phyloP scores from a whole-genome alignment of 192 early-diverging fungal species.

The Chytriomyces sp. region DNA sequence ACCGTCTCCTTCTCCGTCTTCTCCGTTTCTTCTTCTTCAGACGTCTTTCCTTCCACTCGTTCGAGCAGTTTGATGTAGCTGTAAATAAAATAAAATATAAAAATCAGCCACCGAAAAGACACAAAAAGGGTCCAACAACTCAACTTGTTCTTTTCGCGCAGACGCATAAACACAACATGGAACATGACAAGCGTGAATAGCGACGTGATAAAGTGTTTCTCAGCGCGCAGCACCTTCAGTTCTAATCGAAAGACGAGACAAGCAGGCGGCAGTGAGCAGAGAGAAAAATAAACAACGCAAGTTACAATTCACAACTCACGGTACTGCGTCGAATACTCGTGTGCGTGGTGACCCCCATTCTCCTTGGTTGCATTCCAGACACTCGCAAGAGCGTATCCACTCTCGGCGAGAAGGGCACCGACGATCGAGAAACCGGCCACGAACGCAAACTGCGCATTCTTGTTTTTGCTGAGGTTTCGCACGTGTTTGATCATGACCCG shows the following conservation, averaged over 20 bases:
- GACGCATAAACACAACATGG: slow-evolving; percentile 4
- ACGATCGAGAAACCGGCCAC: not conserved
- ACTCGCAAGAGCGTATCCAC: not conserved
- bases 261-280: not conserved
- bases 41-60: not conserved
- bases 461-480: slow-evolving; percentile 8
- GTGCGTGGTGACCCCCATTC: not conserved
- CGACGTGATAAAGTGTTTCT: slow-evolving; percentile 24
- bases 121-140: not conserved
- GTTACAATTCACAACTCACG: too few species aligned
- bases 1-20: not conserved
- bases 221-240: not conserved
- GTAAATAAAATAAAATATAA: too few species aligned
- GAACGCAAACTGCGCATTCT: slow-evolving; percentile 20
- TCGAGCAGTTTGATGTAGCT: slow-evolving; percentile 20
- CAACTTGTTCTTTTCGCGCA: slow-evolving; percentile 15
- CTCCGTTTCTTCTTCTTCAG: not conserved
- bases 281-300: too few species aligned
- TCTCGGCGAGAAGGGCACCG: slow-evolving; percentile 12
- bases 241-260: not conserved
- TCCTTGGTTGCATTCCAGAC: not conserved
- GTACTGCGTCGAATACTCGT: not conserved
- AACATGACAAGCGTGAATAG: slow-evolving; percentile 23
- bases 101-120: too few species aligned
- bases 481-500: slow-evolving; percentile 18